Base-by-base conservation (phyloP, 768 basidiomycete genomes). In the Auricularia heimuer region DNA sequence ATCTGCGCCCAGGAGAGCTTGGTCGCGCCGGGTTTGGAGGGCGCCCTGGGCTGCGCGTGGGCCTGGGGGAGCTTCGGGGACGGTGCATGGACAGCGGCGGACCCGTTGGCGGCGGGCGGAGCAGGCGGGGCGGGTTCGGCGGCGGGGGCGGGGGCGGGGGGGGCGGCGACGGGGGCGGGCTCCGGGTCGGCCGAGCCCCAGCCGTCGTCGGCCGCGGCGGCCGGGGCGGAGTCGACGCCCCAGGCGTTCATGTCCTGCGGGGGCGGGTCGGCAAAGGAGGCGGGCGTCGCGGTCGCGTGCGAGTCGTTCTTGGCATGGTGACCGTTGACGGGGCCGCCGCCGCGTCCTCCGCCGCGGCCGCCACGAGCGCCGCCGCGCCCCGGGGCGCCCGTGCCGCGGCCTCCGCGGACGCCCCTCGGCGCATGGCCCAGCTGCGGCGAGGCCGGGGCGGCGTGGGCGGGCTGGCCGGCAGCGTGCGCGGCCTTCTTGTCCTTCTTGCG, bases 1-100 rank as follows among this genome's bases (percentile, higher is more conserved):
- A 93, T 80, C 70, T 93, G 88, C 7, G 91, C 91, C 90, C 90
- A 93, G 42, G 91, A 92, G 66, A 89, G 75, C 77, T 91, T 90
- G 7, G 88, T 85, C 12, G 83, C 88, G 35, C 36, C 37, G 45
- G 35, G 42, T 36, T 60, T 21, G 65, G 29, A 29, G 39, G 29
- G 61, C 18, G 54, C 16, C 45, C 39, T 66, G 18, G 63, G 21
- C 18, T 62, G 56, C 35, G 33, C 58, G 33, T 54, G 54, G 6
- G 54, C 58, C 56, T 21, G 64, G n/a, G 34, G 37, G 8, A 35
- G 24, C 64, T 64, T 64, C 1, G 44, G 54, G 35, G 58, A 64
- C 39, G 39, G 39, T 12, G 39, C 39, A 16, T 58, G 44, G 18
- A 36, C 56, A 0, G 64, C 62, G 62, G 29, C 63, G 51, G 60